Base-by-base conservation (phyloP, 2,329 filamentous ascomycete species). In the Hyphodiscus sp. region DNA sequence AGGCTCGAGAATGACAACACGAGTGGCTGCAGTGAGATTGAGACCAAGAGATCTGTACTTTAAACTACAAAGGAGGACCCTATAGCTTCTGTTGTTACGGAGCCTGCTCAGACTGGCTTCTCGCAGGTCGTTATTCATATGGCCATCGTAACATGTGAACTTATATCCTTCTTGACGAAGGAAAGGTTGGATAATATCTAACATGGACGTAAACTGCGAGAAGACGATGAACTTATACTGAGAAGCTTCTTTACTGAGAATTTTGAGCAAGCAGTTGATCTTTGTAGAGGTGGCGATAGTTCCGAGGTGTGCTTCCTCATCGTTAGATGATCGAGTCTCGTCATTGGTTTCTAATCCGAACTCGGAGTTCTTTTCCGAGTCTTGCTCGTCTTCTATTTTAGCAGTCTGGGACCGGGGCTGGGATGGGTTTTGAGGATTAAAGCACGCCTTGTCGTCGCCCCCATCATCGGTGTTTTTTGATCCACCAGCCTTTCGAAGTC, bases 171-270 rank as follows among this genome's bases (percentile, higher is more conserved):
- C 83, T 47, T 83, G 79, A 45, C 79, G 78, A 55, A 99, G 77
- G 71, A 97, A 96, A 1, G 94, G 94, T 68, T 97, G 91, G 58
- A 99, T 85, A 23, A 97, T 83, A 73, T 97, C 89, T 45, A 99
- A 83, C 94, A 99, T 99, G 0, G 90, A 94, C 0, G 94, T 99
- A 72, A 99, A 99, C 65, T 97, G 90, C 1, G 91, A 96, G 72
- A 99, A 99, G 59, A 99, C 91, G 65, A 99, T 99, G 67, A 96
- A 95, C 68, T 99, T 99, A 78, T 96, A 89, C 56, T 90, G 78
- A 1, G 78, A 74, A 0, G 85, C 84, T 70, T 99, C 94, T 45
- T 82, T 82, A 59, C 84, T 80, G 9, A 99, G 80, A 50, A 99
- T 88, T 56, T 83, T 78, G 65, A 95, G 80, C 19, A 97, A 79